Conservation (phyloP, 1,284 basidiomycete species). For the Leccinum pallidistipes region DNA sequence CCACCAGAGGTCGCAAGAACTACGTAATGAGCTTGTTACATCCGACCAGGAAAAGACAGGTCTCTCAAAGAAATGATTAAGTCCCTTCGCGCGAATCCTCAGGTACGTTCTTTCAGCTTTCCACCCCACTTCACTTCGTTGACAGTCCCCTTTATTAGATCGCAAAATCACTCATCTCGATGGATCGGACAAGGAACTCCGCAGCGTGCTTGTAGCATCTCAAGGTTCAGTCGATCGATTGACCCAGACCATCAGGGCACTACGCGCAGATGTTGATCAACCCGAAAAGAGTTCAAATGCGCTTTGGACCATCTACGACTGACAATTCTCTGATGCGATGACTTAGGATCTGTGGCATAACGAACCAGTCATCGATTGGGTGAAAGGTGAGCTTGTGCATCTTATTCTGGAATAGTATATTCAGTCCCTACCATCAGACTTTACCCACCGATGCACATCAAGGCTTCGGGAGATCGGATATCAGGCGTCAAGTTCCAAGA, state of each 20-base stretch:
- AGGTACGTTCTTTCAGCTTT: not conserved
- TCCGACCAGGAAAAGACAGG: not conserved
- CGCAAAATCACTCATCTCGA: not conserved
- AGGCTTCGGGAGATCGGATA: not conserved
- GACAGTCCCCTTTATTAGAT: not conserved
- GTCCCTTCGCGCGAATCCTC: not conserved
- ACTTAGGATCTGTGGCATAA: not conserved
- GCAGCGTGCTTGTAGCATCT: not conserved
- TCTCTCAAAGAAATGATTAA: not conserved
- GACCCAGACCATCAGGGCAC: not conserved
- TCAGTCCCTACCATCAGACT: not conserved
- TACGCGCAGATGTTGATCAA: not conserved
- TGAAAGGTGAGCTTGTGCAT: not conserved
- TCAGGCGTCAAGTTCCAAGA: not conserved
- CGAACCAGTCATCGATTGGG: not conserved
- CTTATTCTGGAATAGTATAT: not conserved
- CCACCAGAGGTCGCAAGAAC: not conserved
- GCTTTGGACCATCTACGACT: not conserved
- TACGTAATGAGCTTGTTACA: not conserved
- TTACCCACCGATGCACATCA: not conserved
- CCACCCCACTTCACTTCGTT: not conserved
- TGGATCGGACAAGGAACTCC: not conserved
- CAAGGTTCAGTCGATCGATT: not conserved
- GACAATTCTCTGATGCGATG: not conserved
- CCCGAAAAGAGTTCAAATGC: rapidly evolving